Evolutionary conservation across 2,329 filamentous ascomycete genomes (phyloP).

Genomic region (Clarireedia homoeocarpa): DNA sequence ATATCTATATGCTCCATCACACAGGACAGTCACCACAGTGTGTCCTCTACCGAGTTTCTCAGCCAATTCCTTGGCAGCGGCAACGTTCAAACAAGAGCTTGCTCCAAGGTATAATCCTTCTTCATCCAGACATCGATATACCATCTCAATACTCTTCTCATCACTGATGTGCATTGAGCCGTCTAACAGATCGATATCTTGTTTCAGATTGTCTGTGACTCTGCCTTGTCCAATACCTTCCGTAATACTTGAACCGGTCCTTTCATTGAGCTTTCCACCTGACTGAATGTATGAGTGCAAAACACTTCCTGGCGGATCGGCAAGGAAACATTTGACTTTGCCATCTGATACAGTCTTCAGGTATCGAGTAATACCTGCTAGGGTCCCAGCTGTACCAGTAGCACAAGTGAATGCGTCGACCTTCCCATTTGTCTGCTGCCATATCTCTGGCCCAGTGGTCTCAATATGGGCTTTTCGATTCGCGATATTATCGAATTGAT

Average conservation of each 20-base stretch:
- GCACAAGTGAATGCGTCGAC: slow-evolving; percentile 94
- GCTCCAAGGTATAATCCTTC: slow-evolving; percentile 94
- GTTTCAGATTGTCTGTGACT: slow-evolving; percentile 87
- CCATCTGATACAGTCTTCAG: slow-evolving; percentile 77
- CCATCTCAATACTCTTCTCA: slow-evolving; percentile 95
- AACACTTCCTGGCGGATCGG: slow-evolving; percentile 89
- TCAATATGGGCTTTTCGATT: slow-evolving; percentile 93
- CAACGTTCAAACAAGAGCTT: slow-evolving; percentile 89
- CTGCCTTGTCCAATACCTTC: slow-evolving; percentile 97
- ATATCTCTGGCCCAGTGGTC: slow-evolving; percentile 96
- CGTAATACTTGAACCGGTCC: slow-evolving; percentile 81
- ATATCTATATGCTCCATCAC: slow-evolving; percentile 95
- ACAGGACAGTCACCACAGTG: slow-evolving; percentile 88
- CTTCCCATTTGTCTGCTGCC: slow-evolving; percentile 79
- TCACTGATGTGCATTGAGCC: slow-evolving; percentile 79
- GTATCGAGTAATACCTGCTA: slow-evolving; percentile 82
- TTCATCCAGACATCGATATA: slow-evolving; percentile 91
- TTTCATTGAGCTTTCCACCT: slow-evolving; percentile 75
- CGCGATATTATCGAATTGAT: slow-evolving; percentile 96
- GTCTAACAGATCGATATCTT: slow-evolving; percentile 78
- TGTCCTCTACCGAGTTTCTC: slow-evolving; percentile 81
- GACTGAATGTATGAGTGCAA: slow-evolving; percentile 86
- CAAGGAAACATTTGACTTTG: slow-evolving; percentile 77
- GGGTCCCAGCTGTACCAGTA: slow-evolving; percentile 85
- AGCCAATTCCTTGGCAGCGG: slow-evolving; percentile 88